Evolutionary conservation across 202 grass and related monocot species (phyloP), one percentile per base, ranked within the genome.

Genomic region (Zoysia matrella): DNA sequence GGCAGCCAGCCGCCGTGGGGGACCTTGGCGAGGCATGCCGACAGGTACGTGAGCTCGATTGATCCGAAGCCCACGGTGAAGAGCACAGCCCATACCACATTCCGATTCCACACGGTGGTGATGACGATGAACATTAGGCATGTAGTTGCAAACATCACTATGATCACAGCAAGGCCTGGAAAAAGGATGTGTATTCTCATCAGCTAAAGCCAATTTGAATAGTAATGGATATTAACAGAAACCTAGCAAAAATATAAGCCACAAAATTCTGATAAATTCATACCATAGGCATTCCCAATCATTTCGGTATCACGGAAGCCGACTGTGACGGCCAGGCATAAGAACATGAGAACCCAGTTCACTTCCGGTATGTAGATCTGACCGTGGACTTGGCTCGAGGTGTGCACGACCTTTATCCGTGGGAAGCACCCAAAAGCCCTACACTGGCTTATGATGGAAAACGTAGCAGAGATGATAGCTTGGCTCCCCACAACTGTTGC

Each of bases 341-440:
- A 52, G 18, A 77, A 73, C 94, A 97, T 89, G 68, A 97, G 86
- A 5, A 57, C 61, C 95, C 95, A 97, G 67, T 97, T 97, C 75
- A 91, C 90, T 82, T 97, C 95, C n/a, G 95, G 90, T 76, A 97
- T 94, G 92, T 97, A 97, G 60, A 94, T 88, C 75, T 97, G 95
- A 15, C 95, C 92, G 3, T 93, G 88, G 74, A 97, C 85, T 67
- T 88, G 89, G 80, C 80, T 94, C 14, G 92, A 97, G 0, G 95
- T 94, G 84, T 97, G 95, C 71, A 97, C 76, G 6, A 94, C 89
- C 79, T 89, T 97, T 51, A 97, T 88, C 48, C 86, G 86, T 1
- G 95, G 94, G 76, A 97, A 97, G 44, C 95, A 97, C 44, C 95
- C 88, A 48, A 97, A 72, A 48, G 95, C 92, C 78, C 92, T 86